Percentiles rank a stretch among this genome's conserved stretches.
These are phyloP conservation scores for Monosporascus sp. DNA, from an alignment of 2,329 filamentous ascomycete species.

Conservation along the genomic window DNA sequence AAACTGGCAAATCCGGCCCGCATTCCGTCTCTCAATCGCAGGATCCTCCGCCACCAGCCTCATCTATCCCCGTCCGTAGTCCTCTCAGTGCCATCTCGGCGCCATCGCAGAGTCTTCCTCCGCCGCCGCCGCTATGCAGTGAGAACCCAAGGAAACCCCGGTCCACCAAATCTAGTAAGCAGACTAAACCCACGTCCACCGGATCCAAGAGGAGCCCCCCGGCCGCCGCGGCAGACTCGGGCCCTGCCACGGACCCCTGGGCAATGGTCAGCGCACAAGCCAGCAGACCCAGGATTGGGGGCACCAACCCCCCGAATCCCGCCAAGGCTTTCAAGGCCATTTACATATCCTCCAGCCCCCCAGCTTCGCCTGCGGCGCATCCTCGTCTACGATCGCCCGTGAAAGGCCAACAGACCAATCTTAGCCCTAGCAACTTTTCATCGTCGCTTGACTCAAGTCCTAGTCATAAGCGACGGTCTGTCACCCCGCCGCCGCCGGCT, in stretches of 20 bases:
- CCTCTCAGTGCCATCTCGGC: slow-evolving; percentile 1
- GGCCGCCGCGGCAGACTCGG: slow-evolving; percentile 15
- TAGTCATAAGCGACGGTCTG: slow-evolving; percentile 7
- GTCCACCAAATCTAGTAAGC: slow-evolving; percentile 24
- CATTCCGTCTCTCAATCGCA: background rate
- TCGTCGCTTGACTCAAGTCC: slow-evolving; percentile 7
- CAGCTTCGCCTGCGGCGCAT: slow-evolving; percentile 26
- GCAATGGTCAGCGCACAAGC: slow-evolving; percentile 38
- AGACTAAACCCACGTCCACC: slow-evolving; percentile 17
- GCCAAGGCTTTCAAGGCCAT: slow-evolving; percentile 32
- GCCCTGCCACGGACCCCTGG: slow-evolving; percentile 30
- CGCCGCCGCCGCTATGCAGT: slow-evolving; percentile 2
- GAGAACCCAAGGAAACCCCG: slow-evolving; percentile 10
- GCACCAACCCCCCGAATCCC: slow-evolving; percentile 12
- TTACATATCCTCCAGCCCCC: slow-evolving; percentile 40
- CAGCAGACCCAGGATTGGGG: slow-evolving; percentile 8
- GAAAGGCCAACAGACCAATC: background rate
- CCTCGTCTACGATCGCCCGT: slow-evolving; percentile 10
- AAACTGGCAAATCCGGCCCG: slow-evolving; percentile 1
- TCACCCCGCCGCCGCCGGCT: slow-evolving; percentile 9
- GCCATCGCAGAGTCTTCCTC: slow-evolving; percentile 10
- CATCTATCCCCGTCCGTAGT: background rate
- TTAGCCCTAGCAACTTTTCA: background rate
- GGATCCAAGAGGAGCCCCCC: slow-evolving; percentile 15
- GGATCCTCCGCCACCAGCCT: slow-evolving; percentile 1